Conservation (phyloP, 345 rosid species). For the Eucalyptus regnans region DNA sequence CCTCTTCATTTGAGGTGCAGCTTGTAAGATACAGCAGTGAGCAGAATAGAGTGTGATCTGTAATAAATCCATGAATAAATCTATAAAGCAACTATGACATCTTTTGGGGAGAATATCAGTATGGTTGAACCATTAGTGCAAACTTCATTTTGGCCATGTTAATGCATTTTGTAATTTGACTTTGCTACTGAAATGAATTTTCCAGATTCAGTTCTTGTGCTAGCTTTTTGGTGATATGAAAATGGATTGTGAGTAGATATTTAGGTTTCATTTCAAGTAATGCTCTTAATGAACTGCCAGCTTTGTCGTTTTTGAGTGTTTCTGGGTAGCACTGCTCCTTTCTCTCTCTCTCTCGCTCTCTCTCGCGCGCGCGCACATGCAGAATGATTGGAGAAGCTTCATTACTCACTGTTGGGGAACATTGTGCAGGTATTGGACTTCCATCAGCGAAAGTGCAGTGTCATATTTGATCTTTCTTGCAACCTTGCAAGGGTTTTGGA, state of each 20-base stretch:
- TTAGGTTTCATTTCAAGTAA: not conserved
- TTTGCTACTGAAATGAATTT: not conserved
- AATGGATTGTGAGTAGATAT: not conserved
- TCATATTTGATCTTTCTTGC: slow-evolving; percentile 89
- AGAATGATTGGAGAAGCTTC: not conserved
- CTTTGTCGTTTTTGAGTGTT: not conserved
- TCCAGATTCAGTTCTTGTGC: not conserved
- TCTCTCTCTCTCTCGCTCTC: not conserved
- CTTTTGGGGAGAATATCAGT: not conserved
- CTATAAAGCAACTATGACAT: not conserved
- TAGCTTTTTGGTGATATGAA: not conserved
- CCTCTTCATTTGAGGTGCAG: not conserved
- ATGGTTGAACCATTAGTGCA: not conserved
- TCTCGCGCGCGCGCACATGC: accelerated
- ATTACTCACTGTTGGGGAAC: not conserved
- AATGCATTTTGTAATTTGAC: not conserved
- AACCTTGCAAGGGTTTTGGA: slow-evolving; percentile 88
- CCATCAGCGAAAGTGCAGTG: slow-evolving; percentile 80
- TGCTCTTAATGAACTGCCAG: not conserved
- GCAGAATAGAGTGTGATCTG: not conserved
- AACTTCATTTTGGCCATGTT: not conserved
- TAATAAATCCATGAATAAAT: not conserved
- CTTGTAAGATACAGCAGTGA: not conserved
- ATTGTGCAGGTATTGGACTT: slow-evolving; percentile 60
- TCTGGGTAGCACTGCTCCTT: not conserved